A percentile compares a stretch with the other conserved stretches of the same genome.
phyloP scores from a whole-genome alignment of 805 yeast species.

The Wickerhamomyces chaumierensis region DNA sequence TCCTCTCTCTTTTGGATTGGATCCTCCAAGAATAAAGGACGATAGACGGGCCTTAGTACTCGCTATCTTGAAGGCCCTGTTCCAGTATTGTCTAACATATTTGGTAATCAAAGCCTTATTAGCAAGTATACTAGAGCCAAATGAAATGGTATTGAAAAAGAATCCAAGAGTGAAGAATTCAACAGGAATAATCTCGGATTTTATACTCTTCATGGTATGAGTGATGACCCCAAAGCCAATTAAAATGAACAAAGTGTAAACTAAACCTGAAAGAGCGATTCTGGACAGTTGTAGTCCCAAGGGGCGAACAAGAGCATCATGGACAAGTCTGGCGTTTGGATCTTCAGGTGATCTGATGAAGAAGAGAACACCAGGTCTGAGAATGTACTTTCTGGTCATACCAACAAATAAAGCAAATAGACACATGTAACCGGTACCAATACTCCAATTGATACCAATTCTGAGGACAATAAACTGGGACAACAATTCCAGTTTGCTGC shows the following conservation, averaged over 20 bases:
- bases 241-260: conserved; percentile 62
- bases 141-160: background rate
- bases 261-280: conserved; percentile 58
- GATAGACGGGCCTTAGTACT: conserved; percentile 58
- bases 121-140: background rate
- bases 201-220: conserved; percentile 8
- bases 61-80: conserved; percentile 38
- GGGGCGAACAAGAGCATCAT: conserved; percentile 77
- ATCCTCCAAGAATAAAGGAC: conserved; percentile 63
- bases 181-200: conserved; percentile 13
- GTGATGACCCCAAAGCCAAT: conserved; percentile 54
- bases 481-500: background rate
- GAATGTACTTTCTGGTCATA: conserved; percentile 59
- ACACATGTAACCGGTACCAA: conserved; percentile 83
- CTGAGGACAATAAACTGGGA: background rate
- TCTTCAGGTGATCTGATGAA: conserved; percentile 93
- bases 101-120: conserved; percentile 14
- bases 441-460: conserved; percentile 33
- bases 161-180: background rate
- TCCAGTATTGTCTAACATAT: conserved; percentile 49
- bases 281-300: conserved; percentile 62
- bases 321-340: conserved; percentile 75
- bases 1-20: conserved; percentile 62
- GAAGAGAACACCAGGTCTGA: conserved; percentile 82
- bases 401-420: conserved; percentile 79